Evolutionary conservation across 75 land plant species (phyloP), one percentile per base, ranked within the genome.

Genomic region (Cunninghamia lanceolata): DNA sequence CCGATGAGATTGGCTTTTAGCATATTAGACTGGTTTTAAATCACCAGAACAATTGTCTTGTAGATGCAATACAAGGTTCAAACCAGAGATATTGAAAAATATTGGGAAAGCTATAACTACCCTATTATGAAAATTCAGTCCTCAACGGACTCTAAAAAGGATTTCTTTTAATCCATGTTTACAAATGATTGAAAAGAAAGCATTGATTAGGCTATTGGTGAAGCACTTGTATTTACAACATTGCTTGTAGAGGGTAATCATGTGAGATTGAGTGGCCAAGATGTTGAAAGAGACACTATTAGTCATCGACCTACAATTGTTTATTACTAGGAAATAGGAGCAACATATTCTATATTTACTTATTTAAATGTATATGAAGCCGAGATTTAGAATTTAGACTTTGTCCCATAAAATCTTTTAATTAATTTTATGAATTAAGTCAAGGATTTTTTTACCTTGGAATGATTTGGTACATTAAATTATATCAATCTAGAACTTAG

Each of bases 251-350:
- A 98, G 89, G 98, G 98, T 15, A 95, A 96, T 85, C 98, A 95
- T n/a, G n/a, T n/a, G n/a, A n/a, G n/a, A n/a, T n/a, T n/a, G n/a
- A n/a, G n/a, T n/a, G n/a, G n/a, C n/a, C 98, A 98, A 88, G 99
- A 98, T 90, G 99, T 98, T 46, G 98, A 96, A 85, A 90, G 99
- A 90, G 99, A 98, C 63, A 98, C 99, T 34, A 96, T 98, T 84
- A 96, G 98, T 84, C 99, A 98, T 87, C 93, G 99, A 5, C 99
- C 96, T 93, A 70, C 99, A 46, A 92, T 95, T 35, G 16, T 98
- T 71, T 98, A 98, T 91, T 96, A 98, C 75, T 98, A 98, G 82
- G 93, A 90, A 82, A 90, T 93, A 14, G 99, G 99, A 68, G 94
- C 92, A 84, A 82, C 85, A 82, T 95, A 96, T 88, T 95, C n/a